Percentiles rank a stretch among this genome's conserved stretches.
These are phyloP conservation scores for Suhomyces terraborum DNA, from an alignment of 1,139 yeast genomes.

Conservation along the genomic window DNA sequence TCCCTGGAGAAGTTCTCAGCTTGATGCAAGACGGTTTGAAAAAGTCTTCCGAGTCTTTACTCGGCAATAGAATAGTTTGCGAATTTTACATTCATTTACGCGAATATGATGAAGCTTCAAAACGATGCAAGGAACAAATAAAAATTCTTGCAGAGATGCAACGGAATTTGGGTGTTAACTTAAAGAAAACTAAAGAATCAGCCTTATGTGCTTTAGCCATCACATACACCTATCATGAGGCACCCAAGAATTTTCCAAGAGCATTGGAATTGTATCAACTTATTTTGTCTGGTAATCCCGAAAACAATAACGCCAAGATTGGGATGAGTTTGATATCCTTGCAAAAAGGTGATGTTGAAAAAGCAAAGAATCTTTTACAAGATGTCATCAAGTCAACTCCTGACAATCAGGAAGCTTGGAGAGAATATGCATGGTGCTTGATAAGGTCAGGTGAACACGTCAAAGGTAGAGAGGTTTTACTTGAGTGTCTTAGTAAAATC, in stretches of 20 bases:
- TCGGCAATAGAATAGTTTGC: slow-evolving; percentile 67
- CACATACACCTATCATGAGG: slow-evolving; percentile 79
- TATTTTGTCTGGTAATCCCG: slow-evolving; percentile 53
- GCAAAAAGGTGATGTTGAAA: slow-evolving; percentile 58
- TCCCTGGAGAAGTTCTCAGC: slow-evolving; percentile 57
- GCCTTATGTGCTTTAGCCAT: slow-evolving; percentile 70
- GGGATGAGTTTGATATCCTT: slow-evolving; percentile 81
- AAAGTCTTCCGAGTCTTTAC: slow-evolving; percentile 48
- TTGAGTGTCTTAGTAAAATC: slow-evolving; percentile 42
- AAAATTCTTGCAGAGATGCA: slow-evolving; percentile 52
- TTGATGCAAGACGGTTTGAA: slow-evolving; percentile 57
- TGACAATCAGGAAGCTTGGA: slow-evolving; percentile 58
- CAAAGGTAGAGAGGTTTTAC: slow-evolving; percentile 56
- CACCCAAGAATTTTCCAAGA: slow-evolving; percentile 80
- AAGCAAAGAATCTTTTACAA: slow-evolving; percentile 55
- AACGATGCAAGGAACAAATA: slow-evolving; percentile 63
- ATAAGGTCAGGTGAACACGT: slow-evolving; percentile 53
- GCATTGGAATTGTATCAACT: slow-evolving; percentile 74
- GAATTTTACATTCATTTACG: slow-evolving; percentile 59
- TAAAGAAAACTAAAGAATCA: slow-evolving; percentile 57
- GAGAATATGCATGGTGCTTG: slow-evolving; percentile 81
- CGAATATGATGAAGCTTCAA: slow-evolving; percentile 66
- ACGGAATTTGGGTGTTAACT: slow-evolving; percentile 47
- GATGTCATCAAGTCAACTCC: slow-evolving; percentile 55
- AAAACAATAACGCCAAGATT: slow-evolving; percentile 61